These are phyloP conservation scores for Cichorium intybus DNA, from an alignment of 140 eudicot genomes.

Conservation along the genomic window DNA sequence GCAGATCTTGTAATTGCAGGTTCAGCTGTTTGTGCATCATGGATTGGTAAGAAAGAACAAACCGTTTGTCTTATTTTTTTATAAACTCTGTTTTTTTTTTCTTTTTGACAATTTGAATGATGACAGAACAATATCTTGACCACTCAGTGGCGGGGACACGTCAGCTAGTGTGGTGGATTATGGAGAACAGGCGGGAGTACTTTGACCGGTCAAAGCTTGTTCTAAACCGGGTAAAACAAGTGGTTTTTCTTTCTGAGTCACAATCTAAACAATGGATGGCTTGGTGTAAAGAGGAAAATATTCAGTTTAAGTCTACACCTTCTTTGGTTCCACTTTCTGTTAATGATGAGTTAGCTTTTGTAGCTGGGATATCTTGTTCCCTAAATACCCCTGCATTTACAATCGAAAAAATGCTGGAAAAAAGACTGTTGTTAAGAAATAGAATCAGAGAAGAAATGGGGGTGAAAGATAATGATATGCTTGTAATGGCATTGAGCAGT, in stretches of 20 bases:
- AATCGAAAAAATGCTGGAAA: slow-evolving; percentile 72
- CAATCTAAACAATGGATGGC: slow-evolving; percentile 92
- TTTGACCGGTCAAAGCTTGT: slow-evolving; percentile 79
- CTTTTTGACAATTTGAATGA: slow-evolving; percentile 6
- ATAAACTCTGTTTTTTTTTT: too few relatives aligned
- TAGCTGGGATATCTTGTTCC: slow-evolving; percentile 82
- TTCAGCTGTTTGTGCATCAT: slow-evolving; percentile 93
- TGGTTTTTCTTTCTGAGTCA: slow-evolving; percentile 72
- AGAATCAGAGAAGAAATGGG: slow-evolving; percentile 89
- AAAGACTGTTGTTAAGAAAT: slow-evolving; percentile 46
- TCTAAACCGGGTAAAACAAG: slow-evolving; percentile 73
- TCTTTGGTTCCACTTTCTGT: slow-evolving; percentile 80
- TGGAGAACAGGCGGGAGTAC: slow-evolving; percentile 95
- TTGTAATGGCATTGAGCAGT: slow-evolving; percentile 89
- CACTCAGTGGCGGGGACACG: slow-evolving; percentile 83
- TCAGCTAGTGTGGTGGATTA: slow-evolving; percentile 96
- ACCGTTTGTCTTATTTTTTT: neutral
- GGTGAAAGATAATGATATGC: slow-evolving; percentile 76
- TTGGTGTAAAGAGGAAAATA: slow-evolving; percentile 92
- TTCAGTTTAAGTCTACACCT: slow-evolving; percentile 52
- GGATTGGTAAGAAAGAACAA: slow-evolving; percentile 91
- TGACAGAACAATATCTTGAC: slow-evolving; percentile 72
- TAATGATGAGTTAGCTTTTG: slow-evolving; percentile 91
- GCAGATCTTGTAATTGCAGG: slow-evolving; percentile 97
- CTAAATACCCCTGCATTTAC: slow-evolving; percentile 82